Evolutionary conservation across 371 early-diverging fungal genomes (phyloP).

Genomic region (Saksenaea vasiformis): DNA sequence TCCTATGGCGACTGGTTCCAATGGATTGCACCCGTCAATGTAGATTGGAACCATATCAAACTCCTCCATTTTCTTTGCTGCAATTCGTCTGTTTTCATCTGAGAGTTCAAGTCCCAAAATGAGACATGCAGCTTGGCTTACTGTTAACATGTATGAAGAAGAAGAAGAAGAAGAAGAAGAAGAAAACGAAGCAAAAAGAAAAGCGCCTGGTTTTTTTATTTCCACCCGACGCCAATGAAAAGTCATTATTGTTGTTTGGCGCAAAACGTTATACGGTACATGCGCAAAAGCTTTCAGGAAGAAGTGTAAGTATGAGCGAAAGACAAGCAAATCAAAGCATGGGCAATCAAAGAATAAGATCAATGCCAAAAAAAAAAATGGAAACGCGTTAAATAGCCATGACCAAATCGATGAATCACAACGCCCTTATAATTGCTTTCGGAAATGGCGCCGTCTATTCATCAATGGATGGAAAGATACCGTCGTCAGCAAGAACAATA

Average conservation of each 20-base stretch:
- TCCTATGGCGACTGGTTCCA: neutral
- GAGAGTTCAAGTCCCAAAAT: neutral
- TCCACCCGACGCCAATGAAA: neutral
- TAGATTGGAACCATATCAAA: neutral
- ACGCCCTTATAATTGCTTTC: neutral
- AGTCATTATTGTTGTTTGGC: neutral
- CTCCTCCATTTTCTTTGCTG: neutral
- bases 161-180: neutral
- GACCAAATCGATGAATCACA: too few relatives aligned
- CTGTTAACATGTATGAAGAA: neutral
- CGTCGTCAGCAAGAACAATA: too few relatives aligned
- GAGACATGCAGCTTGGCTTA: conserved; percentile 1
- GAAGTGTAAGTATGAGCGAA: too few relatives aligned
- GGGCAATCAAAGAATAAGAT: too few relatives aligned
- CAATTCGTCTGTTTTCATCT: neutral
- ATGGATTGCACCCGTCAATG: conserved; percentile 2
- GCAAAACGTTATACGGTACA: too few relatives aligned
- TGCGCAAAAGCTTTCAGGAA: too few relatives aligned
- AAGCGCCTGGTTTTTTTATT: neutral
- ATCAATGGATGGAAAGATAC: neutral
- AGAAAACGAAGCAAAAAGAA: neutral
- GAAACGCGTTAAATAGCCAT: too few relatives aligned
- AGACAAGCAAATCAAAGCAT: too few relatives aligned
- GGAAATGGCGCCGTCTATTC: neutral
- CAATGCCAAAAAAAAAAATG: too few relatives aligned